Base-by-base conservation (phyloP, 306 rosid species). In the Alnus rubra region DNA sequence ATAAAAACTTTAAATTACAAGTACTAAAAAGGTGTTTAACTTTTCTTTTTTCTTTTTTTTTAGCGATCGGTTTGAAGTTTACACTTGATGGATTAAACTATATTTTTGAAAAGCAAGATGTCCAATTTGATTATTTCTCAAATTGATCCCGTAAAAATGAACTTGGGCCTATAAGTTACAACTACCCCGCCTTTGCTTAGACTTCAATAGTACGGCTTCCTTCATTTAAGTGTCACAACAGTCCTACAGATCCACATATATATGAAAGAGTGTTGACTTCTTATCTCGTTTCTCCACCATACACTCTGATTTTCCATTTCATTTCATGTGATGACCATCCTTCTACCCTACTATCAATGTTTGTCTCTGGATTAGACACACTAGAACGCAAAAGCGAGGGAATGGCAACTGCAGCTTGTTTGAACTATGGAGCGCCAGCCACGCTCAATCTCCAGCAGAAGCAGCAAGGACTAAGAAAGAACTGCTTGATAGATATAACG, bases 271-370 rank as follows among this genome's bases (percentile, higher is more conserved):
- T 14, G 42, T 9, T 31, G 56, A 10, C 80, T 37, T 83, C 84
- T 89, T 87, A 94, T 92, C 97, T 89, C 82, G 72, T 84, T 88
- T 91, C 83, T 85, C 86, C 83, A 84, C 98, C 98, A 92, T 89
- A 87, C 92, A 88, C 56, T 69, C 70, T 65, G 69, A 76, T 75
- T 4, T 82, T 23, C 64, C 76, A 76, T 65, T 42, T 50, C 72
- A 35, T 79, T 64, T 63, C 60, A 11, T 28, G 50, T 35, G 16
- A 69, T 83, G 78, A 71, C 54, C 53, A 9, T 14, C 50, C 4
- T 52, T 42, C 33, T 70, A 67, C 52, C 70, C 75, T 53, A 23
- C 79, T 42, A 44, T 75, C 70, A 75, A 30, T 0, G 10, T 30
- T 48, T 51, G 42, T 60, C 77, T 50, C 14, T n/a, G 37, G 58